Evolutionary conservation across 352 stramenopile genomes (phyloP), one percentile per base, ranked within the genome.

Genomic region (Phytophthora niederhauseri): DNA sequence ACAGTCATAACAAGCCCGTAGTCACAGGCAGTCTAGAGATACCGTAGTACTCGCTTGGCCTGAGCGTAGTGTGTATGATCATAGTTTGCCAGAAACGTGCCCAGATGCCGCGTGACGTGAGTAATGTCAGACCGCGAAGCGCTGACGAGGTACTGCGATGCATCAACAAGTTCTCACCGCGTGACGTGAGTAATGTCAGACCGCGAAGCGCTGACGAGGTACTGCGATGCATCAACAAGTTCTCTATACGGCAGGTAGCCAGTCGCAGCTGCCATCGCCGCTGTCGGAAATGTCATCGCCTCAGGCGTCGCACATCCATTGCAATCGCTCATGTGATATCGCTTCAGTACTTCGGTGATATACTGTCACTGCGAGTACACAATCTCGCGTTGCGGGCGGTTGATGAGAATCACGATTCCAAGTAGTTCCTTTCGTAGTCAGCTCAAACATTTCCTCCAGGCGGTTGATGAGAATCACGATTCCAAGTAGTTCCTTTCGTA

Each of bases 1-100:
- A 73, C 36, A 24, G 67, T 36, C 58, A 65, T 64, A 36, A 73
- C 66, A 6, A 73, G n/a, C 0, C 54, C 59, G 17, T 65, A 65
- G 20, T 68, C 34, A 7, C 30, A 45, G 3, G 60, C 64, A 4
- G 36, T 4, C 28, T 64, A 34, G 11, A 73, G 54, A 24, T 68
- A 65, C 14, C 59, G 53, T 3, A 68, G 26, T 12, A 73, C 66
- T 15, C 46, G 38, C 59, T 65, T 68, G 1, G 46, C 65, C 28
- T 61, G 34, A 3, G 38, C 30, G 19, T 58, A 73, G 20, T 73
- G 58, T 8, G 4, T 20, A 55, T 61, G 17, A 52, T 56, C 22
- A 15, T 58, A 71, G 50, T 34, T 45, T 6, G 20, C 41, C 4
- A 73, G 22, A 28, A 54, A 56, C 19, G 57, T 61, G 3, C 66